Evolutionary conservation across 106 monocot species (phyloP).

Genomic region (Acorus gramineus): DNA sequence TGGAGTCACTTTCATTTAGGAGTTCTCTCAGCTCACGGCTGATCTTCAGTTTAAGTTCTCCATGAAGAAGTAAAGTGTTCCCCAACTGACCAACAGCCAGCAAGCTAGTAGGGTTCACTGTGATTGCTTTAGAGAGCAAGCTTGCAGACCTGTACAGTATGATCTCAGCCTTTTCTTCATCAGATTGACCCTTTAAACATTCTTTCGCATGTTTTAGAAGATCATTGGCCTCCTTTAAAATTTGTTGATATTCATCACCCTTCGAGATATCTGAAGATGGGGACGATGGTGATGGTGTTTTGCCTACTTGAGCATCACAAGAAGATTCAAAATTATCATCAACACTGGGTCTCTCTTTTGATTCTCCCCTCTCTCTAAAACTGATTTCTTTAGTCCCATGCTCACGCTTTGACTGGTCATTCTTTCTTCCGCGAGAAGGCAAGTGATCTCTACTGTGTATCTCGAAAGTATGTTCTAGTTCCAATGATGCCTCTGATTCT

Average conservation of each 20-base stretch:
- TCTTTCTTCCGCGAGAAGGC: slow-evolving; percentile 11
- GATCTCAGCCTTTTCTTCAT: slow-evolving; percentile 53
- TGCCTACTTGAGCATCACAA: slow-evolving; percentile 4
- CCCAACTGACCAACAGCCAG: slow-evolving; percentile 82
- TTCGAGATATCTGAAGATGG: background rate
- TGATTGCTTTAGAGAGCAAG: slow-evolving; percentile 55
- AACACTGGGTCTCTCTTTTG: background rate
- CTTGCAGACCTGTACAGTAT: slow-evolving; percentile 54
- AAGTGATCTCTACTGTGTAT: slow-evolving; percentile 15
- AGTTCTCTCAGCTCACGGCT: slow-evolving; percentile 75
- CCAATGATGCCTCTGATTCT: slow-evolving; percentile 32
- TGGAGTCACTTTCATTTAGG: slow-evolving; percentile 25
- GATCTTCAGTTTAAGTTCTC: slow-evolving; percentile 80
- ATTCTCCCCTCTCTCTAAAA: slow-evolving; percentile 3
- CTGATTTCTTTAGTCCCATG: background rate
- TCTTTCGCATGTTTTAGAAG: slow-evolving; percentile 62
- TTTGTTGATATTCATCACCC: slow-evolving; percentile 44
- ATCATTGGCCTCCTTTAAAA: slow-evolving; percentile 41
- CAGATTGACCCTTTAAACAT: slow-evolving; percentile 32
- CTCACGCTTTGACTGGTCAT: slow-evolving; percentile 7
- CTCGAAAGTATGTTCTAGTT: slow-evolving; percentile 27
- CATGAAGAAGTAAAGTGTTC: slow-evolving; percentile 85
- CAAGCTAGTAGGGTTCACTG: slow-evolving; percentile 63
- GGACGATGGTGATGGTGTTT: slow-evolving; percentile 12
- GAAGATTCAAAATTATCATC: background rate